These are phyloP conservation scores for Mollisia scopiformis DNA, from an alignment of 2,329 filamentous ascomycete genomes.

Conservation along the genomic window DNA sequence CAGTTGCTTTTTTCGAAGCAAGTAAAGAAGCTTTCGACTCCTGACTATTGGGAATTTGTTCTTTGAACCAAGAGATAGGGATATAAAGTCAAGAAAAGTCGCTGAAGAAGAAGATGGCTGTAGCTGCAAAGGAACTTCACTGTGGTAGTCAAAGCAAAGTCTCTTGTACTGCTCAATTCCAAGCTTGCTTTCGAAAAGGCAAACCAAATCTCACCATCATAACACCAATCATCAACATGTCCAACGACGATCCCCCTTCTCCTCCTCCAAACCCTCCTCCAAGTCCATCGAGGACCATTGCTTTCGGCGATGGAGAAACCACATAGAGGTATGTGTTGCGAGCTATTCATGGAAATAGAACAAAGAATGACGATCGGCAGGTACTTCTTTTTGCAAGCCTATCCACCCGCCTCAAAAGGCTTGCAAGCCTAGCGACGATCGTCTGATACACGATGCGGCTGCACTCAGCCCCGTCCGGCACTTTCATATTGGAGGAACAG, in stretches of 20 bases:
- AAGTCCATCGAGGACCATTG: constrained; percentile 34
- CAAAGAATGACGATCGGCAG: neutral
- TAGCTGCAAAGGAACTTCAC: constrained; percentile 9
- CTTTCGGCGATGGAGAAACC: constrained; percentile 4
- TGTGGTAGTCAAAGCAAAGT: neutral
- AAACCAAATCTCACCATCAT: neutral
- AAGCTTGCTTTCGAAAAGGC: neutral
- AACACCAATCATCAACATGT: constrained; percentile 27
- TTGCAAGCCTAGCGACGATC: neutral
- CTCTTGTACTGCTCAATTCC: neutral
- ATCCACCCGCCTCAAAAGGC: neutral
- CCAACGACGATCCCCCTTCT: constrained; percentile 42
- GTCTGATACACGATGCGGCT: neutral
- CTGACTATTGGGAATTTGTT: neutral
- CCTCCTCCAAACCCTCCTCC: constrained; percentile 44
- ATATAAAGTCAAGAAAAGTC: neutral
- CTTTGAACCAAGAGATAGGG: neutral
- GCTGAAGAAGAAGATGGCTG: constrained; percentile 6
- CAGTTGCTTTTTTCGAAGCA: neutral
- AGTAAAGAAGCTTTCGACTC: neutral
- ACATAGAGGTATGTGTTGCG: constrained; percentile 12
- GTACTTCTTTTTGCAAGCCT: neutral
- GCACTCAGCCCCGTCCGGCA: neutral
- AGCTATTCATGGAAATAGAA: neutral
- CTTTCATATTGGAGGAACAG: neutral